Evolutionary conservation across 225 moss, liverwort and hornwort genomes (phyloP), one percentile per base, ranked within the genome.

Genomic region (Pseudisothecium myosuroides): DNA sequence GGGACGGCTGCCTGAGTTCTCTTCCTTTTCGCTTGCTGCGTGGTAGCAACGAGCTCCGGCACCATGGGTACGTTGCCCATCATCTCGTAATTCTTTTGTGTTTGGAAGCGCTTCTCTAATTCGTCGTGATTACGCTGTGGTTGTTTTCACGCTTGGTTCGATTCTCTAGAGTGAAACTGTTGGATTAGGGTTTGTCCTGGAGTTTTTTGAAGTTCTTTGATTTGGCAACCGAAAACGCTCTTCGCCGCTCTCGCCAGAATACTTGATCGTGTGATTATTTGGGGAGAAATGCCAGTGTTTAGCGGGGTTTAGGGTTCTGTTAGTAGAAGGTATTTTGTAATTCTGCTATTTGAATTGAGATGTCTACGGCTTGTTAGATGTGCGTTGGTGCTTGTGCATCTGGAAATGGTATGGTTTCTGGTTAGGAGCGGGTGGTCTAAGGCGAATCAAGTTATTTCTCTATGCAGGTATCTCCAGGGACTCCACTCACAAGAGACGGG

Each of bases 401-500:
- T 74, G 41, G 60, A 50, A 58, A 9, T 29, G 31, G 64, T 71
- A 23, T 39, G 63, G n/a, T 77, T 39, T 13, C 50, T 85, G 49
- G 34, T 39, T 7, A 21, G 34, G 81, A 34, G 45, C 6, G 11
- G 45, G 49, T 41, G 64, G 37, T 39, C 80, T 86, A 32, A 88
- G 37, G 58, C 18, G 50, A 56, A 58, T 47, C 21, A n/a, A 54
- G 49, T 68, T 67, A 6, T 41, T 36, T 34, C 11, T 76, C 10
- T 49, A 36, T 50, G 64, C 64, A 82, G 98, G 98, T 96, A 98
- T 98, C 91, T 98, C 97, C 61, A 95, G 97, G 87, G 98, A 98
- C 87, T 98, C 98, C 85, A 96, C 97, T 86, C 98, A 98, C 80
- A 98, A 98, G 95, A 93, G 98, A 93, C 96, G 98, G 88, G 90